Evolutionary conservation across 345 rosid species (phyloP), one percentile per base, ranked within the genome.

Genomic region (Lepidium africanum): DNA sequence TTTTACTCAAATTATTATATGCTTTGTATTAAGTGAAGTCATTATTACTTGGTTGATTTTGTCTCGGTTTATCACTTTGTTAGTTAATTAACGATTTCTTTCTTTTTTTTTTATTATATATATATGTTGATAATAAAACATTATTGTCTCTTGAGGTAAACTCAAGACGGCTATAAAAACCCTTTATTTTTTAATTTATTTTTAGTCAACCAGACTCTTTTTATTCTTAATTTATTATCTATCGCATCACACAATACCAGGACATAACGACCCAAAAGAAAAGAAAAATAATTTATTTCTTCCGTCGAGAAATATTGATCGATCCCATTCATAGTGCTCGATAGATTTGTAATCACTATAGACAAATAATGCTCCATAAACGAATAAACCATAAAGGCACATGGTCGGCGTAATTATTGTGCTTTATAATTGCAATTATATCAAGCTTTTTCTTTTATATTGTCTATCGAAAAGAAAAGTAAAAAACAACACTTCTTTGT

Each of bases 31-130:
- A 38, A 33, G 41, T 40, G 35, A 39, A 30, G 59, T 49, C 66
- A 21, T 0, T 57, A 14, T 42, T 23, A 59, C 7, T 5, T 35
- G 9, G 56, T 56, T 45, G 39, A 39, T 65, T 56, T 9, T 4
- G 10, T 4, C 41, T 58, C 3, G n/a, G 43, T 49, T 41, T 19
- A 33, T 51, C 46, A 10, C 14, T 61, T 52, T 42, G 69, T 35
- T 70, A 41, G 75, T 70, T 52, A 21, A 69, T 14, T 70, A 70
- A 50, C 74, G 67, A 60, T 39, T 50, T 50, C 11, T 69, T 21
- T 39, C 16, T 23, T 63, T 49, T 69, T 15, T 30, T 37, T 7
- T 21, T 37, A 6, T 47, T 4, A 5, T 39, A n/a, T n/a, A n/a
- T n/a, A n/a, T n/a, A n/a, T n/a, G n/a, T n/a, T n/a, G n/a, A n/a